These are phyloP conservation scores for Phytophthora hybrid DNA, from an alignment of 352 stramenopile species.

Conservation along the genomic window DNA sequence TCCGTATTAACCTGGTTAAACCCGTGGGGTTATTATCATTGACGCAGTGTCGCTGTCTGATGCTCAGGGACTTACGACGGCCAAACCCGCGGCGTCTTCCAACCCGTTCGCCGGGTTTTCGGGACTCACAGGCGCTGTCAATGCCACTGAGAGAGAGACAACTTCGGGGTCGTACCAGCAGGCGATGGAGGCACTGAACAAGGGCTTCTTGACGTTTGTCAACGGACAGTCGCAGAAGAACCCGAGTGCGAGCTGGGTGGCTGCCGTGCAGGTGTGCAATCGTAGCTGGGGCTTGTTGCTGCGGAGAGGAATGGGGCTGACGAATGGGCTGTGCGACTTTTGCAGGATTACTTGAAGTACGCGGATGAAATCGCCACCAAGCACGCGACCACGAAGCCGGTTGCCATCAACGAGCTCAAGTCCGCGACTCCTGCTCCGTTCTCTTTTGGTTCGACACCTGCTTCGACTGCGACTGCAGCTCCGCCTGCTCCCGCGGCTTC, in stretches of 20 bases:
- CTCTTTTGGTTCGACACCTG: constrained; percentile 25
- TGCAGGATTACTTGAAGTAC: constrained; percentile 82
- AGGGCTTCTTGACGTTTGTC: constrained; percentile 82
- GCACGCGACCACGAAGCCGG: constrained; percentile 67
- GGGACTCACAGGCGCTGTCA: constrained; percentile 46
- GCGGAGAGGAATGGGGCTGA: constrained; percentile 4
- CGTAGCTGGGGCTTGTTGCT: background rate
- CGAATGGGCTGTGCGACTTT: constrained; percentile 6
- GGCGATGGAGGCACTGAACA: constrained; percentile 86
- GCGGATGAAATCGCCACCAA: constrained; percentile 67
- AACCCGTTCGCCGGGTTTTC: constrained; percentile 79
- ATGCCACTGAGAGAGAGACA: constrained; percentile 4
- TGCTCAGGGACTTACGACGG: constrained; percentile 44
- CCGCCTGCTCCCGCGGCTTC: constrained; percentile 22
- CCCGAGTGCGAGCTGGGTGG: constrained; percentile 71
- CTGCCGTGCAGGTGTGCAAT: constrained; percentile 56
- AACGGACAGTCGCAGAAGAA: constrained; percentile 72
- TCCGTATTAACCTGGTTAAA: constrained; percentile 12
- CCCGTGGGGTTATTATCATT: background rate
- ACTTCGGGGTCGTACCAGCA: constrained; percentile 61
- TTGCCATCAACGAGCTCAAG: constrained; percentile 52
- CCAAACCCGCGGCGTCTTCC: constrained; percentile 29
- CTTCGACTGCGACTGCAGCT: constrained; percentile 17
- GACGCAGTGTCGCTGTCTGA: background rate
- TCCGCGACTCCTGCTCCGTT: constrained; percentile 31